These are phyloP conservation scores for Aspergillus homomorphus DNA, from an alignment of 495 filamentous ascomycete species.

Conservation along the genomic window DNA sequence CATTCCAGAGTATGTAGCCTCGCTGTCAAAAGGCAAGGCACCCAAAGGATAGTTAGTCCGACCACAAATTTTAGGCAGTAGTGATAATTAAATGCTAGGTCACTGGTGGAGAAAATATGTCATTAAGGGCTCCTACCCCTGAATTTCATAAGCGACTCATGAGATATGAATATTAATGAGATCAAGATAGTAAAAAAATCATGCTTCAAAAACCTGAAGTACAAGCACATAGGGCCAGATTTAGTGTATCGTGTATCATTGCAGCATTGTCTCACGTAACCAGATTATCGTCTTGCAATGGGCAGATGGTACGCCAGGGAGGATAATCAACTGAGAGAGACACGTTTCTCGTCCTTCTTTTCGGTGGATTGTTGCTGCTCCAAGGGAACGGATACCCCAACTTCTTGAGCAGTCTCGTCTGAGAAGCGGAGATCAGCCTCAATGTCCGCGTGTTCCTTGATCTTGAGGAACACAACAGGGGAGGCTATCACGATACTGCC, in stretches of 20 bases:
- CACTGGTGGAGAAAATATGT: not conserved
- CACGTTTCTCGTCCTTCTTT: constrained; percentile 19
- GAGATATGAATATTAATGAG: not conserved
- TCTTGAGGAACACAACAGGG: constrained; percentile 74
- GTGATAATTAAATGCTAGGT: not conserved
- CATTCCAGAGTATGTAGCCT: not conserved
- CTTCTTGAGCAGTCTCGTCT: constrained; percentile 62
- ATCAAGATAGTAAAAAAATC: not conserved
- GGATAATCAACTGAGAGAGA: constrained; percentile 4
- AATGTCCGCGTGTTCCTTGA: constrained; percentile 67
- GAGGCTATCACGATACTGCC: constrained; percentile 70
- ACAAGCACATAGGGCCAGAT: not conserved
- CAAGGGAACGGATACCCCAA: constrained; percentile 18
- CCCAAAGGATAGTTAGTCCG: not conserved
- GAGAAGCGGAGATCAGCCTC: constrained; percentile 81
- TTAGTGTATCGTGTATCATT: not conserved
- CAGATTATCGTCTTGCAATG: not conserved
- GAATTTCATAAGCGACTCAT: not conserved
- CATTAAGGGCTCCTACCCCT: not conserved
- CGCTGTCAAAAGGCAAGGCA: not conserved
- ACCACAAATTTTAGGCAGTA: not conserved
- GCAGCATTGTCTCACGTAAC: not conserved
- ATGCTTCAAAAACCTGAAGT: too few relatives aligned
- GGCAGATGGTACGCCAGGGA: not conserved
- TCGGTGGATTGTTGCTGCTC: constrained; percentile 15